Conservation (phyloP, 192 early-diverging fungal species). For the Coemansia sp. region DNA sequence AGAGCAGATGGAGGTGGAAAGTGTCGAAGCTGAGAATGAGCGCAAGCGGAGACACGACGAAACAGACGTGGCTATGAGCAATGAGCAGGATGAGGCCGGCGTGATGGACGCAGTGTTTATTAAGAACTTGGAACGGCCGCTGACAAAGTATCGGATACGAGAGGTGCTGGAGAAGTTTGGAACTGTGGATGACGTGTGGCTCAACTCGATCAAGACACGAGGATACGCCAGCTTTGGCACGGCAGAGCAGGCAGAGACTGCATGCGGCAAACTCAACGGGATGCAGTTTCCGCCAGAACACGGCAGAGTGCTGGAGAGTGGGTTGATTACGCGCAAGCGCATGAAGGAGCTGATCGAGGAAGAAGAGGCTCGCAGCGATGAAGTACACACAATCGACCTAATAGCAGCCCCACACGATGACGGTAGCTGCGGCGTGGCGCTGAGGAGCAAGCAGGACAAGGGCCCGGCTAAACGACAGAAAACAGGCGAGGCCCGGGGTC, state of each 20-base stretch:
- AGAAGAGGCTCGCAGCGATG: conserved; percentile 27
- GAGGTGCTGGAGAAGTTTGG: conserved; percentile 39
- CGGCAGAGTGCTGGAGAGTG: conserved; percentile 39
- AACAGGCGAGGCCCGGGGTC: conserved; percentile 2
- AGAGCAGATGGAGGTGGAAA: neutral
- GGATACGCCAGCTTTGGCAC: conserved; percentile 37
- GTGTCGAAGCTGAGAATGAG: conserved; percentile 1
- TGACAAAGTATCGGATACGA: conserved; percentile 32
- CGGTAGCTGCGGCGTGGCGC: conserved; percentile 37
- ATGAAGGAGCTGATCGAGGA: conserved; percentile 31
- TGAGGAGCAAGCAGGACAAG: conserved; percentile 14
- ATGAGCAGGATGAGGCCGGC: neutral
- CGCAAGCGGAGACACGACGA: neutral
- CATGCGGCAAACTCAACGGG: conserved; percentile 27
- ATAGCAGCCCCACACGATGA: conserved; percentile 14
- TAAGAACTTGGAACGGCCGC: conserved; percentile 44
- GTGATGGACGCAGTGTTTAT: conserved; percentile 29
- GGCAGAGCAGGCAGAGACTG: conserved; percentile 20
- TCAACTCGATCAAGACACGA: conserved; percentile 52
- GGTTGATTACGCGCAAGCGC: conserved; percentile 33
- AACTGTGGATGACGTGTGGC: conserved; percentile 28
- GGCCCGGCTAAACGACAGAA: conserved; percentile 27
- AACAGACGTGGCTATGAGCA: neutral
- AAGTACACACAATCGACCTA: conserved; percentile 33
- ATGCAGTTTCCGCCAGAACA: conserved; percentile 34